A percentile compares a stretch with the other conserved stretches of the same genome.
Conservation (phyloP, 2,329 filamentous ascomycete species). For the Myotisia sp. region DNA sequence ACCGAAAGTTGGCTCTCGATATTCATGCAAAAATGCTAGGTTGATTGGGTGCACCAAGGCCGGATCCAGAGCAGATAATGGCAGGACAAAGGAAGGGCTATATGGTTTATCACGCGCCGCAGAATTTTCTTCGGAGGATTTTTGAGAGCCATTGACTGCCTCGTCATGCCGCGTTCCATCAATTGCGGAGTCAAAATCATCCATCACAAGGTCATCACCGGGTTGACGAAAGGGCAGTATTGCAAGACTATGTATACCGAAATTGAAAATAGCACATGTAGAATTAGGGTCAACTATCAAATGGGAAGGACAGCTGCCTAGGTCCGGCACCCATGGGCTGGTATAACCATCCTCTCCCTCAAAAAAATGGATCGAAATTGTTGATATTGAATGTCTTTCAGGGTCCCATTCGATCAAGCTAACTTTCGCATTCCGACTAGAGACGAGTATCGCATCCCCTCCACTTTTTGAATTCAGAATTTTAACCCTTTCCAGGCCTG, state of each 20-base stretch:
- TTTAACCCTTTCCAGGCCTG: constrained; percentile 65
- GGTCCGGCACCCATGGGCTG: constrained; percentile 64
- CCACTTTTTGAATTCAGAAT: constrained; percentile 58
- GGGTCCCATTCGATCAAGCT: constrained; percentile 91
- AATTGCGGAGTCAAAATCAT: constrained; percentile 73
- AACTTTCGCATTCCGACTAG: constrained; percentile 81
- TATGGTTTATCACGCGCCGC: constrained; percentile 50
- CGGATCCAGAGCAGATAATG: constrained; percentile 76
- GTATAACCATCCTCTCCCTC: constrained; percentile 81
- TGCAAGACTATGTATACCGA: constrained; percentile 74
- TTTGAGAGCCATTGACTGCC: constrained; percentile 23
- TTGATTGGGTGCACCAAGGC: constrained; percentile 77
- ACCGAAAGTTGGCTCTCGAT: constrained; percentile 92
- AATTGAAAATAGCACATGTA: constrained; percentile 87
- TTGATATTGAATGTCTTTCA: constrained; percentile 61
- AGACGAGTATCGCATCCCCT: constrained; percentile 68
- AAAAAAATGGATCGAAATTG: constrained; percentile 93
- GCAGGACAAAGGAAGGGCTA: constrained; percentile 81
- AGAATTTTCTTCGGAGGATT: constrained; percentile 8
- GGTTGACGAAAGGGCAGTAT: constrained; percentile 83
- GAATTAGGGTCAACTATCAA: constrained; percentile 81
- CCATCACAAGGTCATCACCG: constrained; percentile 79
- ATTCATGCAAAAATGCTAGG: constrained; percentile 87
- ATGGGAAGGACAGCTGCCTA: constrained; percentile 64
- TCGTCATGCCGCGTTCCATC: constrained; percentile 50